Conservation (phyloP, 176 grass and related monocot genomes). For the Elaeis guineensis region DNA sequence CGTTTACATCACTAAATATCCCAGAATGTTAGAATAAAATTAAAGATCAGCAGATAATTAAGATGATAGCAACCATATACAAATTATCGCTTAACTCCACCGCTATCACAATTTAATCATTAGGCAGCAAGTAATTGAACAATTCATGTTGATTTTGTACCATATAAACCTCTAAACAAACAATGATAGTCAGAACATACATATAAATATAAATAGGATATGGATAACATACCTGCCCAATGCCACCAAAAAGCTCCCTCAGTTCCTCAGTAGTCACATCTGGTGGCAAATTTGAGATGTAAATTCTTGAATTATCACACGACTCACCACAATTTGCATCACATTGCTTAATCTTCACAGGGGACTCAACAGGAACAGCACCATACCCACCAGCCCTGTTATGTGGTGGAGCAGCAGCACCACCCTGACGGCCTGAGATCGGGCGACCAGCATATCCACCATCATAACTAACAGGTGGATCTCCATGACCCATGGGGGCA, state of each 20-base stretch:
- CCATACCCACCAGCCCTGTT: constrained; percentile 33
- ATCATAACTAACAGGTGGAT: constrained; percentile 49
- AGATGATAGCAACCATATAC: too few species aligned
- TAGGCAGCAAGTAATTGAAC: too few species aligned
- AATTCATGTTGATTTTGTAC: too few species aligned
- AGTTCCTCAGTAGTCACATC: constrained; percentile 90
- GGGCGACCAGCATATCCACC: constrained; percentile 52
- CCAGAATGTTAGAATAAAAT: too few species aligned
- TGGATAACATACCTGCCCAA: constrained; percentile 55
- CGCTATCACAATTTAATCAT: too few species aligned
- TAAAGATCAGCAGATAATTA: too few species aligned
- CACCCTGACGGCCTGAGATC: constrained; percentile 34
- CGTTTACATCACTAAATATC: too few species aligned
- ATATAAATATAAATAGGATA: too few species aligned
- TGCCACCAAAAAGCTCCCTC: constrained; percentile 89
- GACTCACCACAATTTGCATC: constrained; percentile 81
- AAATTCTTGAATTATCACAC: constrained; percentile 96
- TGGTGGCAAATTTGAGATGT: constrained; percentile 95
- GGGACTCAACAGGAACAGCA: constrained; percentile 28
- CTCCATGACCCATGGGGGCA: constrained; percentile 35
- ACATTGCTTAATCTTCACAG: constrained; percentile 74
- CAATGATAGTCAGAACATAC: too few species aligned
- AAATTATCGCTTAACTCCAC: too few species aligned
- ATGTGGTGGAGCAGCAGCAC: constrained; percentile 31
- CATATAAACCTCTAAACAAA: too few species aligned